Conservation (phyloP, 768 basidiomycete genomes). For the Tylopilus sp. region DNA sequence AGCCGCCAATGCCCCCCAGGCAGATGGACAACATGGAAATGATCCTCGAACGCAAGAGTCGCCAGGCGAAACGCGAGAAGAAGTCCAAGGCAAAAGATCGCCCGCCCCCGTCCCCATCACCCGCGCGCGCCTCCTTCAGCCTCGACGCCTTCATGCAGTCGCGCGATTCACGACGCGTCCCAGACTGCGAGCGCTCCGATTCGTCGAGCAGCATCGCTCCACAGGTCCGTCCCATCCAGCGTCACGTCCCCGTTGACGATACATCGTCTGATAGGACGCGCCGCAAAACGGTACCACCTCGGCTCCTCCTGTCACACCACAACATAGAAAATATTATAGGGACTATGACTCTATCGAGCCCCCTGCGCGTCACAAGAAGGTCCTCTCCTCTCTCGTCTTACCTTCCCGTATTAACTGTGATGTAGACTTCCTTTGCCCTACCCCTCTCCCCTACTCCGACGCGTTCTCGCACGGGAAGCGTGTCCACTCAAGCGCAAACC, state of each 20-base stretch:
- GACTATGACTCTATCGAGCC: slow-evolving; percentile 33
- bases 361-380: slow-evolving; percentile 31
- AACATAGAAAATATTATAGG: slow-evolving; percentile 59
- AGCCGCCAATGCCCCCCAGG: slow-evolving; percentile 47
- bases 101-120: slow-evolving; percentile 50
- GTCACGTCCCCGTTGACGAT: slow-evolving; percentile 17
- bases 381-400: slow-evolving; percentile 1
- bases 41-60: slow-evolving; percentile 67
- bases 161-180: slow-evolving; percentile 51
- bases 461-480: slow-evolving; percentile 32
- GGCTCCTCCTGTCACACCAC: slow-evolving; percentile 51
- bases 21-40: slow-evolving; percentile 74
- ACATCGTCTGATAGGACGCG: slow-evolving; percentile 21
- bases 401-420: not conserved
- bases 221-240: slow-evolving; percentile 40
- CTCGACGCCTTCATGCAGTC: slow-evolving; percentile 49
- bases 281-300: slow-evolving; percentile 27
- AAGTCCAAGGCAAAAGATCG: slow-evolving; percentile 46
- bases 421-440: slow-evolving; percentile 29
- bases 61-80: slow-evolving; percentile 53
- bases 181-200: slow-evolving; percentile 32
- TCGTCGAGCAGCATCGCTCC: slow-evolving; percentile 22
- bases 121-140: slow-evolving; percentile 43
- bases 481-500: slow-evolving; percentile 26
- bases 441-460: slow-evolving; percentile 47